Conservation (phyloP, 2,329 filamentous ascomycete species). For the Nannizzia gypsea region DNA sequence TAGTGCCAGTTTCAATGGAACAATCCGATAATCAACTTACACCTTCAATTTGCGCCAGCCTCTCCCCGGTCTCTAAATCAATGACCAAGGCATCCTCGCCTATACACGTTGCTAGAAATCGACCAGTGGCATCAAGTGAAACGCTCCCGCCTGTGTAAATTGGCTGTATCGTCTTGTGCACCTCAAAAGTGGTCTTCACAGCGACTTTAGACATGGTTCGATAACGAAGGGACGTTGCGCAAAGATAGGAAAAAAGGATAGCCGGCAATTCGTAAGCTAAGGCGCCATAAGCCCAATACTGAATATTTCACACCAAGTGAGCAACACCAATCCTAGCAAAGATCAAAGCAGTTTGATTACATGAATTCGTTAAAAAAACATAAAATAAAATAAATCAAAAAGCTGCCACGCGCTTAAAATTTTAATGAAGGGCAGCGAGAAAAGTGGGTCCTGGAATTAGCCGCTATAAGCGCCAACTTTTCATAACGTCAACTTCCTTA, state of each 20-base stretch:
- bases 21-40: slow-evolving; percentile 40
- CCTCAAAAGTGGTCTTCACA: slow-evolving; percentile 79
- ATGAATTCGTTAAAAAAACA: neutral
- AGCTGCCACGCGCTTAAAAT: neutral
- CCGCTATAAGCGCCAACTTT: slow-evolving; percentile 14
- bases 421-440: slow-evolving; percentile 11
- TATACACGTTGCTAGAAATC: slow-evolving; percentile 75
- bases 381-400: neutral
- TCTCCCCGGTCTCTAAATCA: slow-evolving; percentile 67
- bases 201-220: slow-evolving; percentile 40
- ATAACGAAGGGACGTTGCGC: neutral
- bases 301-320: neutral
- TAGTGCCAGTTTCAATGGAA: neutral
- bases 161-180: slow-evolving; percentile 69
- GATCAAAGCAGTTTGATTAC: neutral
- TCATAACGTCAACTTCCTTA: neutral
- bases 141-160: slow-evolving; percentile 89
- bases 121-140: slow-evolving; percentile 67
- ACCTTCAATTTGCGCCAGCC: slow-evolving; percentile 77
- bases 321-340: neutral
- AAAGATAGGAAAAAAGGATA: neutral
- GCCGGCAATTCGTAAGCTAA: neutral
- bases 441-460: slow-evolving; percentile 21
- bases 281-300: neutral
- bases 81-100: slow-evolving; percentile 86